Evolutionary conservation across 352 stramenopile genomes (phyloP), one percentile per base, ranked within the genome.

Genomic region (Vaucheria bursata): DNA sequence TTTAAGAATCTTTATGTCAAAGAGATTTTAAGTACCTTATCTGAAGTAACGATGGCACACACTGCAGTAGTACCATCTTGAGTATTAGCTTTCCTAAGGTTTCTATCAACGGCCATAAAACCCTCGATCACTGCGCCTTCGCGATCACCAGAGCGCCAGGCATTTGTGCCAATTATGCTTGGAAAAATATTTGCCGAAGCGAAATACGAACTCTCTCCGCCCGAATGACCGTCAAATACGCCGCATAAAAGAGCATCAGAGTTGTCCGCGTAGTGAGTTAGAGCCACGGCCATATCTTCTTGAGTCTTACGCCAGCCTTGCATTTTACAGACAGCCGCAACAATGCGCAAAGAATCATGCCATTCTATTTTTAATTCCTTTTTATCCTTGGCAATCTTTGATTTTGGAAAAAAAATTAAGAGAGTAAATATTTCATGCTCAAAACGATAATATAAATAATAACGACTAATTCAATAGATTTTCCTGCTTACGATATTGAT

Each of bases 201-300:
- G 59, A 79, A 72, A 6, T 49, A 38, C 0, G 77, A 53, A 34
- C 70, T 74, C 0, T 64, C 77, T 37, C 32, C 33, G 3, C 77
- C 77, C 64, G 70, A 79, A 49, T 82, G 77, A 0, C 77, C 77
- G 40, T 82, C 77, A 36, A 82, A 82, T 7, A 82, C 77, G 39
- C 69, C 77, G n/a, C 76, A 49, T n/a, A 74, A 65, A 34, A 78
- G 71, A 39, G 53, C 77, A 34, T 79, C 70, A 2, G 53, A 34
- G 2, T 31, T 34, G 53, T 7, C 53, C 2, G 2, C 2, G 31
- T 7, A 7, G 53, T 34, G 31, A 31, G 53, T 31, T 34, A 68
- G 53, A 31, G 53, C 53, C 2, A 68, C 53, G 31, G 53, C 53
- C 2, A 68, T 7, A 34, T 68, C 53, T 34, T 68, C 53, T 34